Evolutionary conservation across 192 early-diverging fungal species (phyloP), one percentile per base, ranked within the genome.

Genomic region (Coemansia sp.): DNA sequence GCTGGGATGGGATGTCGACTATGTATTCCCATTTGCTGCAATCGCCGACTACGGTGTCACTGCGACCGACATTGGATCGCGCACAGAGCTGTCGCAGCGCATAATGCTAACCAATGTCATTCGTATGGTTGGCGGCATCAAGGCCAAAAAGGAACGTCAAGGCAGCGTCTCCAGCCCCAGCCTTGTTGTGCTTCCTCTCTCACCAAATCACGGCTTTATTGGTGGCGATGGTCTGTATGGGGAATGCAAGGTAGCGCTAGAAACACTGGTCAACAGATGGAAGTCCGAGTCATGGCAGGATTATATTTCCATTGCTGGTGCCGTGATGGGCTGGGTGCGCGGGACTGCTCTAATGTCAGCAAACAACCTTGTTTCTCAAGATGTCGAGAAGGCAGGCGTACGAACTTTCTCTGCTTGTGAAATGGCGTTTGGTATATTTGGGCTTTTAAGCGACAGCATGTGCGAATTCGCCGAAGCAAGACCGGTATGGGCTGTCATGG

Each of bases 281-380:
- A 84, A 90, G 57, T 90, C 93, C 60, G 95, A 97, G 76, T 83
- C 78, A 33, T 97, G 95, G 95, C 84, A 88, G 59, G 82, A 82
- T 58, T 93, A 95, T 81, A 74, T 97, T 58, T 87, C 91, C 57
- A 88, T 97, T 68, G 83, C 89, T 53, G 94, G 95, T 60, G 90
- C 94, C 51, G 90, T 93, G 37, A 95, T 97, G 75, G 95, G 95
- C 37, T 97, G 95, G 95, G 95, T 93, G 43, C 89, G 95, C 74
- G 95, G 94, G 58, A 97, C 95, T 48, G 92, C 92, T 39, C 84
- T 97, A 62, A 97, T 97, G 95, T 87, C 86, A 23, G 82, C 83
- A 67, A 95, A 93, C 86, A 94, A 94, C 83, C 84, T 90, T 30
- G 87, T 93, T 49, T 89, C 92, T 8, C 88, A 93, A 70, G 93